A percentile compares a stretch with the other conserved stretches of the same genome.
phyloP scores from a whole-genome alignment of 2,329 filamentous ascomycete genomes.

The Hymenoscyphus infarciens region DNA sequence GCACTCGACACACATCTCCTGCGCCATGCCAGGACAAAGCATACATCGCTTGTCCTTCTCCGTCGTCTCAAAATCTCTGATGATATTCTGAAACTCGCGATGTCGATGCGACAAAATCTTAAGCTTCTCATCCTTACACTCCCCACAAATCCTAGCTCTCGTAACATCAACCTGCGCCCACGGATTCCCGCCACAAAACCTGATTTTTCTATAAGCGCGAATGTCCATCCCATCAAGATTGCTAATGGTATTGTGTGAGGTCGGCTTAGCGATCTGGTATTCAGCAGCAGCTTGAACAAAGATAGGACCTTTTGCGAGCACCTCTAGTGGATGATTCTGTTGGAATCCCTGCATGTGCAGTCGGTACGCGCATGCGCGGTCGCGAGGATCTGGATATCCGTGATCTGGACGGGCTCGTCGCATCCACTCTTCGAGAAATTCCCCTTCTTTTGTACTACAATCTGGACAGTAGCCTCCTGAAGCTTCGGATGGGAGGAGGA shows the following conservation, averaged over 20 bases:
- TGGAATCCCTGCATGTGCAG: background rate
- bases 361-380: background rate
- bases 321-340: background rate
- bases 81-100: background rate
- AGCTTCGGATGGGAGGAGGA: conserved; percentile 20
- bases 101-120: conserved; percentile 20
- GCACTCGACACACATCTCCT: background rate
- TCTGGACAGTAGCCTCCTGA: conserved; percentile 17
- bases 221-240: conserved; percentile 10
- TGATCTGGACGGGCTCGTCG: no score
- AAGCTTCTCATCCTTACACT: conserved; percentile 15
- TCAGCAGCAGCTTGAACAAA: background rate
- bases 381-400: background rate
- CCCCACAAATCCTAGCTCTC: conserved; percentile 22
- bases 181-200: conserved; percentile 19
- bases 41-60: conserved; percentile 16
- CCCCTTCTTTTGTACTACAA: conserved; percentile 12
- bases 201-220: background rate
- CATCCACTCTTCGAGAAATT: background rate
- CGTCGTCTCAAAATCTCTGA: background rate
- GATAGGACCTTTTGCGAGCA: background rate
- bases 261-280: background rate
- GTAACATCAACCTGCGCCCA: conserved; percentile 22
- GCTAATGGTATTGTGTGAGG: conserved; percentile 2
- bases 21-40: conserved; percentile 10